Evolutionary conservation across 805 yeast species (phyloP), one percentile per base, ranked within the genome.

Genomic region (Starmerella tilneyi): DNA sequence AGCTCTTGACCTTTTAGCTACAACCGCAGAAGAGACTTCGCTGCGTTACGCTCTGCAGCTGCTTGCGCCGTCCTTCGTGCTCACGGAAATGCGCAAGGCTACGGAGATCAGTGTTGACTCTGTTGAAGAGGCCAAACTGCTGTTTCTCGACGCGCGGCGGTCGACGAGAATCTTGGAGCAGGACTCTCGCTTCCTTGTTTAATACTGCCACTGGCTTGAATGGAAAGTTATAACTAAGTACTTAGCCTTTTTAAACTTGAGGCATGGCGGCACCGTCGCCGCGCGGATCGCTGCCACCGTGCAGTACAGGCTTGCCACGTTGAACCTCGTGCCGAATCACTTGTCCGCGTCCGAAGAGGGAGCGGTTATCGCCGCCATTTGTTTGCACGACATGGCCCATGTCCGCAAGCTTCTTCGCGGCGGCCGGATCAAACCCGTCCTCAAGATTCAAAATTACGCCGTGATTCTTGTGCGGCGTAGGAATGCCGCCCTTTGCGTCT

Each of bases 11-110:
- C 66, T 71, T 51, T 71, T 92, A 52, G 82, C 96, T 1, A 66
- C 66, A 26, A 76, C 79, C 55, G 97, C 96, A 16, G 64, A 75
- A 6, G 71, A 71, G 43, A 81, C 88, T 6, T 84, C 96, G 2
- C 72, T 92, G 60, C 81, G 99, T 63, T 92, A 92, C 63, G 85
- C 94, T 9, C 70, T 92, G 53, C 97, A 92, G 63, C 73, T 92
- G 54, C 71, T 92, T 60, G 76, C 96, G 0, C 98, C 97, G 26
- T 78, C 95, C 24, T 88, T 86, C 44, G 77, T 92, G 40, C 72
- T 92, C 51, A 78, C 94, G 33, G 75, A 76, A 55, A 75, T 84
- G 27, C 69, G 74, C 47, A 83, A 84, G 50, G 79, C 94, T 49
- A 65, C 71, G 28, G 86, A 81, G 59, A 76, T 84, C 45, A 68